phyloP scores from a whole-genome alignment of 2,329 filamentous ascomycete genomes.

The Ceratocystis alfenasii region DNA sequence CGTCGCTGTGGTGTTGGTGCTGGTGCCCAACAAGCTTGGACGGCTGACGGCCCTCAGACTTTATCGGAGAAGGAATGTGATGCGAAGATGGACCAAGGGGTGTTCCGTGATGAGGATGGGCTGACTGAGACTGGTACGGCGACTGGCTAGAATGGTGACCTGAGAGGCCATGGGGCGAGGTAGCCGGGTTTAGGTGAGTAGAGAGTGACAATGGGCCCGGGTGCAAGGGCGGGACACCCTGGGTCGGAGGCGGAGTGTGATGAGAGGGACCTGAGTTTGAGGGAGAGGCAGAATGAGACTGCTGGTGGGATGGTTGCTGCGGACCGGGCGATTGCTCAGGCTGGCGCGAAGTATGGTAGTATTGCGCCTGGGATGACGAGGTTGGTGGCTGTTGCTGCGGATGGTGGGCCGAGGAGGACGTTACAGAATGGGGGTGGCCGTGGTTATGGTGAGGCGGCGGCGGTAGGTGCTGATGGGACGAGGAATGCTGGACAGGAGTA shows the following conservation, averaged over 20 bases:
- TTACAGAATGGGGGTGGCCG: not conserved
- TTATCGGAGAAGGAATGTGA: constrained; percentile 8
- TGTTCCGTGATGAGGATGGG: constrained; percentile 27
- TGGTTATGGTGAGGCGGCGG: constrained; percentile 24
- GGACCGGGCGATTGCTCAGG: not conserved
- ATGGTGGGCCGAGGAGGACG: not conserved
- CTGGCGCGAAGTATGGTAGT: constrained; percentile 4
- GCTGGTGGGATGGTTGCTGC: constrained; percentile 4
- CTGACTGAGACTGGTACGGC: constrained; percentile 24
- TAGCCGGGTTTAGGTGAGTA: constrained; percentile 18
- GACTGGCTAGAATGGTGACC: constrained; percentile 6
- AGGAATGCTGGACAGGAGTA: not conserved
- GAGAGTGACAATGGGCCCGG: not conserved
- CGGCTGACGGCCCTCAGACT: constrained; percentile 6
- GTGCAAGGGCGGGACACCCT: not conserved
- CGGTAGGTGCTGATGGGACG: constrained; percentile 26
- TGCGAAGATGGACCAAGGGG: constrained; percentile 9
- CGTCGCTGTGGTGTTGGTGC: constrained; percentile 12
- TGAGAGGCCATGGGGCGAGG: constrained; percentile 4
- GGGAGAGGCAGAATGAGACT: not conserved
- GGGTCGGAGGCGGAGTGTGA: not conserved
- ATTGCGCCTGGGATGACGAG: constrained; percentile 23
- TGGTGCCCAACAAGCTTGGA: constrained; percentile 11
- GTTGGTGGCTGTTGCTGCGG: not conserved
- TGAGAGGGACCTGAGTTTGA: not conserved